Evolutionary conservation across 495 filamentous ascomycete genomes (phyloP), one percentile per base, ranked within the genome.

Genomic region (Talaromyces wortmannii): DNA sequence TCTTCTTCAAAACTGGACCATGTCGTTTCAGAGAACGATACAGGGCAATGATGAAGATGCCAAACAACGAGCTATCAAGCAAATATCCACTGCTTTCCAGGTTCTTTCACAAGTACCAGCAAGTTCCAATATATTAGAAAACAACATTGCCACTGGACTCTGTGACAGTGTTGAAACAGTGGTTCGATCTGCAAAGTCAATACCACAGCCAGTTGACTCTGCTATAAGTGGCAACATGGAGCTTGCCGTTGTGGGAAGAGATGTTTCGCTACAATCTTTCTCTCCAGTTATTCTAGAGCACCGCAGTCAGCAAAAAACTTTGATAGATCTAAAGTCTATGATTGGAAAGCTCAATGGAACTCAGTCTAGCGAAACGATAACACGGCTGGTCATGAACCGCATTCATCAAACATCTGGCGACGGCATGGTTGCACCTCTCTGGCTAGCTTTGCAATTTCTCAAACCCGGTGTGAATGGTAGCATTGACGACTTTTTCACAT

Each of bases 1-100:
- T 30, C 85, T 83, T 2, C 67, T 95, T 4, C 87, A 95, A 66
- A 83, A 80, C 42, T 96, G 91, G 92, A 77, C 94, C 13, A 80
- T 82, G 2, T 80, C 87, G 15, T 79, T 97, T 30, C 88, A 95
- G 4, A 78, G 90, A 40, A 68, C 89, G 10, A 94, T 97, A 82
- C 89, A 91, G 65, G 83, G 84, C 23, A 88, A 83, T 53, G 92
- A 99, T 53, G 90, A 97, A 58, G 77, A 70, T 7, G 69, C 83
- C 32, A 95, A 94, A 63, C 77, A 83, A 43, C 78, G 80, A 60
- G 84, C 83, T 16, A 81, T 96, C 50, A 75, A 79, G 32, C 86
- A 89, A 57, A 81, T 97, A 44, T 83, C 85, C 5, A 82, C 84
- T 43, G 84, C 88, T 0, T 88, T 85, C 55, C 75, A 81, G n/a